Evolutionary conservation across 805 yeast species (phyloP).

Genomic region (Sugiyamaella valdiviana): DNA sequence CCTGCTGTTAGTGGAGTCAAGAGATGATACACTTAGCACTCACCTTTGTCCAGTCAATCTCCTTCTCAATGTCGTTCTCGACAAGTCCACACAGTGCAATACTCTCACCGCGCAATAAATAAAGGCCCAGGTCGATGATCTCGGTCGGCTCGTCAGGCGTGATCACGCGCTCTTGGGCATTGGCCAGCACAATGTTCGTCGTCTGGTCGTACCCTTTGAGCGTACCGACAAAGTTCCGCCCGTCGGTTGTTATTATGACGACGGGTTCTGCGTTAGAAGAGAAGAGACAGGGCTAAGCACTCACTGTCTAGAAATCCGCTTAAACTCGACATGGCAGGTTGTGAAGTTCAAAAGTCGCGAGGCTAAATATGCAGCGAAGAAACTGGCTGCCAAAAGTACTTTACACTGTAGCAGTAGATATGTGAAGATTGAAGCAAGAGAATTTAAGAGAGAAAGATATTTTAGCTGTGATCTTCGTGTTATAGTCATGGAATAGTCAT

Average conservation of each 20-base stretch:
- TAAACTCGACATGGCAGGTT: constrained; percentile 20
- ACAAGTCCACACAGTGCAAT: constrained; percentile 32
- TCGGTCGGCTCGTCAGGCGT: constrained; percentile 24
- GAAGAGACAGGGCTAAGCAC: constrained; percentile 4
- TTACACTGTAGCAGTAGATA: too few species aligned
- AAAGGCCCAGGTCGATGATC: constrained; percentile 29
- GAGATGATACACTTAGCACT: constrained; percentile 17
- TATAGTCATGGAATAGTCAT: too few species aligned
- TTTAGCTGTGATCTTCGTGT: too few species aligned
- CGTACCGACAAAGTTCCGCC: constrained; percentile 28
- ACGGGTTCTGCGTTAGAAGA: constrained; percentile 16
- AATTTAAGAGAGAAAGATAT: too few species aligned
- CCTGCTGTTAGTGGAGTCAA: constrained; percentile 8
- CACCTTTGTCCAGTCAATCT: constrained; percentile 32
- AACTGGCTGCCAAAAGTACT: not conserved
- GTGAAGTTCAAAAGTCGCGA: constrained; percentile 2
- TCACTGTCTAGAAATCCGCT: constrained; percentile 22
- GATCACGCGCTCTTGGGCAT: constrained; percentile 27
- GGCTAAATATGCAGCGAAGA: not conserved
- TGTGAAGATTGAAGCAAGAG: too few species aligned
- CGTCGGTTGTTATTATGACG: constrained; percentile 33
- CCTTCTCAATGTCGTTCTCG: constrained; percentile 28
- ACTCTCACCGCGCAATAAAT: constrained; percentile 33
- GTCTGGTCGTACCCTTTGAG: constrained; percentile 35
- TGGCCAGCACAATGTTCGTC: constrained; percentile 30